Evolutionary conservation across 2,329 filamentous ascomycete genomes (phyloP).

Genomic region (Phialemoniopsis sp.): DNA sequence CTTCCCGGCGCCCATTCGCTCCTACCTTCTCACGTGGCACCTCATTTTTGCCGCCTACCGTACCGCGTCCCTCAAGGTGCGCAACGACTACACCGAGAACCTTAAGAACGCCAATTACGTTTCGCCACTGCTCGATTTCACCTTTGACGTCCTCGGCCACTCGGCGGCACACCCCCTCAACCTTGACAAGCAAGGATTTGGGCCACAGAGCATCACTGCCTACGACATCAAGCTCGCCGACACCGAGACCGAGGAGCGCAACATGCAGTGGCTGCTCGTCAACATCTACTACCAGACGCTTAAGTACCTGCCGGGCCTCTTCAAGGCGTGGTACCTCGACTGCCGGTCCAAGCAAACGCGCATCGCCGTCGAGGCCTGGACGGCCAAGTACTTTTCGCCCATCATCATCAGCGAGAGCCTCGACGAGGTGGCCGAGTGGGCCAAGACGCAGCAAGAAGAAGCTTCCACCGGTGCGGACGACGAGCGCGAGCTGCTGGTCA

Average conservation of each 20-base stretch:
- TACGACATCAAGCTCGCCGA: constrained; percentile 51
- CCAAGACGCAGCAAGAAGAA: constrained; percentile 46
- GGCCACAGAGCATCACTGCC: constrained; percentile 46
- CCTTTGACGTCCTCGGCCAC: constrained; percentile 81
- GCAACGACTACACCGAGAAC: constrained; percentile 73
- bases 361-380: constrained; percentile 78
- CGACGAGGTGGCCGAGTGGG: constrained; percentile 66
- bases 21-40: constrained; percentile 86
- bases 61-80: constrained; percentile 75
- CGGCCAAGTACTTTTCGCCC: constrained; percentile 75
- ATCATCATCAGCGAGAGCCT: constrained; percentile 63
- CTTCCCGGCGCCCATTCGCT: constrained; percentile 67
- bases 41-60: constrained; percentile 83
- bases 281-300: constrained; percentile 84
- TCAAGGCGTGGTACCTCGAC: constrained; percentile 80
- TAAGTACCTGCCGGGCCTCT: constrained; percentile 71
- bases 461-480: constrained; percentile 36
- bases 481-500: constrained; percentile 59
- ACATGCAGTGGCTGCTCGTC: constrained; percentile 77
- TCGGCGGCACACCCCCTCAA: constrained; percentile 69
- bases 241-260: constrained; percentile 61
- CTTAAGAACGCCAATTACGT: constrained; percentile 73
- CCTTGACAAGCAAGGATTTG: constrained; percentile 64
- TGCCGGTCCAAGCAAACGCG: constrained; percentile 78
- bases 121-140: constrained; percentile 67